Conservation (phyloP, 2,329 filamentous ascomycete genomes). For the Colletotrichum sp. region DNA sequence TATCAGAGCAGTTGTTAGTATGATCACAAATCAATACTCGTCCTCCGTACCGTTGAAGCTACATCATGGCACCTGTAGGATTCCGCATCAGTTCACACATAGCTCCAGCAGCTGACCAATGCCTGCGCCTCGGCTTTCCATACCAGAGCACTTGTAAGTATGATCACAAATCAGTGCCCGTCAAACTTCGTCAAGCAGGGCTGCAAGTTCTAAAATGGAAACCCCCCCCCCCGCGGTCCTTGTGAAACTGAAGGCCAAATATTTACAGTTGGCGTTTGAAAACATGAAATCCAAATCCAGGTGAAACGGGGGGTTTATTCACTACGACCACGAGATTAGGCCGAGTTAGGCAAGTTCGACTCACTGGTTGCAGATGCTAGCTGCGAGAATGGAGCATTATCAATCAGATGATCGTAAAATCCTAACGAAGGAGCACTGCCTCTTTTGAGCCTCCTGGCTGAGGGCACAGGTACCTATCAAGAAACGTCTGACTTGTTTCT, state of each 20-base stretch:
- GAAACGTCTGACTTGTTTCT: too few relatives aligned
- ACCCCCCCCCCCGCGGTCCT: neutral
- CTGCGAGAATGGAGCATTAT: too few relatives aligned
- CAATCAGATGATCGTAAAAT: too few relatives aligned
- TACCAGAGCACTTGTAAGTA: too few relatives aligned
- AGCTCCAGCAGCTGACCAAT: too few relatives aligned
- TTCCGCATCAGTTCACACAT: too few relatives aligned
- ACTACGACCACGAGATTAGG: neutral
- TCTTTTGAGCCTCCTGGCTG: too few relatives aligned
- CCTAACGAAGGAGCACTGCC: too few relatives aligned
- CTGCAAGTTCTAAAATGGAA: neutral
- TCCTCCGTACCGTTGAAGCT: neutral
- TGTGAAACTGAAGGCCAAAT: neutral
- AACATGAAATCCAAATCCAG: neutral
- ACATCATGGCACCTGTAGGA: too few relatives aligned
- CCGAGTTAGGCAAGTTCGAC: neutral
- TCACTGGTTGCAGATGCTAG: neutral
- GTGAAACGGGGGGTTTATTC: neutral
- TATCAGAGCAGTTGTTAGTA: neutral
- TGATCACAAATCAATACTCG: neutral
- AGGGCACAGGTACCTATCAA: too few relatives aligned
- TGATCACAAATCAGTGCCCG: too few relatives aligned
- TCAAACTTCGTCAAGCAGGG: neutral
- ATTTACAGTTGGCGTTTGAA: neutral
- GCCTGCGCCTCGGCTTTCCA: too few relatives aligned